These are phyloP conservation scores for Talaromyces nanjingensis DNA, from an alignment of 495 filamentous ascomycete species.

Conservation along the genomic window DNA sequence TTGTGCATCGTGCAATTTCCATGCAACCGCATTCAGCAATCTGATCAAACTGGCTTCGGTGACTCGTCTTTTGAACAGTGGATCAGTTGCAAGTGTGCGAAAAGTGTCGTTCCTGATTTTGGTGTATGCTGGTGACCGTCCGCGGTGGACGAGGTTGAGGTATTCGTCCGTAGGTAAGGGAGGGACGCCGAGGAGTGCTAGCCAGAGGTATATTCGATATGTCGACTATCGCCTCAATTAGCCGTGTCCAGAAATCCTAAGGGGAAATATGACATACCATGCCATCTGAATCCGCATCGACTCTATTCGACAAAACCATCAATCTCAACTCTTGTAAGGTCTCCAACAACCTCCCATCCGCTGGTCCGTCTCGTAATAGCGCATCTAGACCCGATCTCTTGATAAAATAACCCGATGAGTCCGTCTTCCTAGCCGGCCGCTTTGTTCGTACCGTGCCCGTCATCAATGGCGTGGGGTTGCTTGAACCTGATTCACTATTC, in stretches of 20 bases:
- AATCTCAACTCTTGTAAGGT: conserved; percentile 69
- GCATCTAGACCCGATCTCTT: conserved; percentile 56
- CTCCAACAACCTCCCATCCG: conserved; percentile 47
- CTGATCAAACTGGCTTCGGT: conserved; percentile 93
- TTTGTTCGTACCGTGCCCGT: conserved; percentile 24
- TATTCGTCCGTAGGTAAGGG: conserved; percentile 81
- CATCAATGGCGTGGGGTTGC: conserved; percentile 22
- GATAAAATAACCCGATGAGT: conserved; percentile 47
- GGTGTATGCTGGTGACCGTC: conserved; percentile 85
- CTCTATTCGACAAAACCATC: conserved; percentile 68
- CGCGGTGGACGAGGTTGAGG: conserved; percentile 82
- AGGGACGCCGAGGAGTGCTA: conserved; percentile 80
- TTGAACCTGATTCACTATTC: conserved; percentile 62
- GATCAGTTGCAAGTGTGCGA: conserved; percentile 89
- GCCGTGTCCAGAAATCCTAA: neutral
- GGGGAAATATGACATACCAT: conserved; percentile 55
- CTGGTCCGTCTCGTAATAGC: conserved; percentile 65
- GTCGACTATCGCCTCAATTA: conserved; percentile 55
- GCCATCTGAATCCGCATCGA: conserved; percentile 79
- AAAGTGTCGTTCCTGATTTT: conserved; percentile 99
- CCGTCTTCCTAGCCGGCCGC: conserved; percentile 47
- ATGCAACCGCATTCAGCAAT: conserved; percentile 91
- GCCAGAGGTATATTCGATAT: conserved; percentile 90
- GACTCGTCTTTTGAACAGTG: conserved; percentile 89
- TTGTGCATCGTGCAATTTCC: conserved; percentile 79